Base-by-base conservation (phyloP, 257 asterid species). In the Marsdenia floribunda region DNA sequence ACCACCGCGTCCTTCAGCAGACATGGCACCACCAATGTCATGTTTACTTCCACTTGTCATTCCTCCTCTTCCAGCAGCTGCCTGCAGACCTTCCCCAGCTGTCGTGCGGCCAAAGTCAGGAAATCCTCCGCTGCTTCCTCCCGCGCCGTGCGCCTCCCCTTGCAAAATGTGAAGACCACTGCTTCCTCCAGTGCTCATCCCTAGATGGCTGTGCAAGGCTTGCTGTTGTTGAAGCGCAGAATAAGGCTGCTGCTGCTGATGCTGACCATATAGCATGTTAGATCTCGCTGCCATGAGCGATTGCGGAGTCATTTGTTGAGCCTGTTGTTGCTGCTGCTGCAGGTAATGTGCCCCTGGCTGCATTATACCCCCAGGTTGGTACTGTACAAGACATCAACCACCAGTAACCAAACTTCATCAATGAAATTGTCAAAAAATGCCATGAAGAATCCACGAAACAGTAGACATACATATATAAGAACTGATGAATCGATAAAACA, bases 231-330 rank as follows among this genome's bases (percentile, higher is more conserved):
- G 98, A 19, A 85, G 89, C 26, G 97, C 83, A 0, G 97, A 87
- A 38, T 84, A 86, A 2, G 87, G 85, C 83, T 92, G 99, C 49
- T 89, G 93, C 82, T 91, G 98, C 69, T 93, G 98, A 83, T 92
- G 99, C n/a, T 93, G 83, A 13, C 96, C 87, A 33, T 92, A 94
- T 65, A 90, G 58, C 95, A 91, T 86, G 0, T 96, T 90, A 21
- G 96, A 88, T 6, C 97, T 93, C 6, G 95, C 90, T 0, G 96
- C 93, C 97, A 92, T 88, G 0, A 90, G 85, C 0, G 97, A 85
- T 76, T 92, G 99, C 21, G 93, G 78, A 3, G 93, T 71, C 96
- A 90, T 82, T 79, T 84, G 95, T 59, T 93, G 97, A 15, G 89
- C 87, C 72, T 88, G 90, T 64, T 88, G 92, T 47, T 88, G 91